These are phyloP conservation scores for Solanum bulbocastanum DNA, from an alignment of 257 asterid species.

Conservation along the genomic window DNA sequence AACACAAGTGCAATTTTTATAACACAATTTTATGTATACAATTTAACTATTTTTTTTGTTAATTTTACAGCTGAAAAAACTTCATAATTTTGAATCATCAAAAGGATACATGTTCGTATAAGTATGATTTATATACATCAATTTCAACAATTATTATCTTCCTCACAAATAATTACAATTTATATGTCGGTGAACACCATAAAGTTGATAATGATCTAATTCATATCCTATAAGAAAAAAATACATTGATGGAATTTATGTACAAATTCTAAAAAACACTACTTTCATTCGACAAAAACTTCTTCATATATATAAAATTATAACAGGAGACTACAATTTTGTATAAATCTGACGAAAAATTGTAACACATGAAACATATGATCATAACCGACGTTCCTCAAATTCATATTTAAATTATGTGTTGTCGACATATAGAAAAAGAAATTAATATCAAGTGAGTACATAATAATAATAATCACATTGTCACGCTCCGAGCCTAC, in stretches of 20 bases:
- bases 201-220: not conserved
- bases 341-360: no score
- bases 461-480: no score
- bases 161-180: no score
- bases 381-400: not conserved
- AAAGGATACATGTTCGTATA: not conserved
- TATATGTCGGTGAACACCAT: not conserved
- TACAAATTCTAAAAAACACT: no score
- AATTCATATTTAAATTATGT: not conserved
- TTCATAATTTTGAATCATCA: not conserved
- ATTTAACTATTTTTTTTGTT: not conserved
- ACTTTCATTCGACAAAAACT: not conserved
- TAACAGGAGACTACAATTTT: not conserved
- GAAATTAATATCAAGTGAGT: not conserved
- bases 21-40: no score
- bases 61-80: no score
- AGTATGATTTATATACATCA: not conserved
- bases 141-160: not conserved
- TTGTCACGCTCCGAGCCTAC: no score
- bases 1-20: no score
- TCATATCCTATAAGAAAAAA: not conserved
- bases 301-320: not conserved
- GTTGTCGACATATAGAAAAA: not conserved
- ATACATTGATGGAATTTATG: not conserved
- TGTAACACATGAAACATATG: no score